Conservation (phyloP, 2,329 filamentous ascomycete species). For the Allantophomopsis cytisporea region DNA sequence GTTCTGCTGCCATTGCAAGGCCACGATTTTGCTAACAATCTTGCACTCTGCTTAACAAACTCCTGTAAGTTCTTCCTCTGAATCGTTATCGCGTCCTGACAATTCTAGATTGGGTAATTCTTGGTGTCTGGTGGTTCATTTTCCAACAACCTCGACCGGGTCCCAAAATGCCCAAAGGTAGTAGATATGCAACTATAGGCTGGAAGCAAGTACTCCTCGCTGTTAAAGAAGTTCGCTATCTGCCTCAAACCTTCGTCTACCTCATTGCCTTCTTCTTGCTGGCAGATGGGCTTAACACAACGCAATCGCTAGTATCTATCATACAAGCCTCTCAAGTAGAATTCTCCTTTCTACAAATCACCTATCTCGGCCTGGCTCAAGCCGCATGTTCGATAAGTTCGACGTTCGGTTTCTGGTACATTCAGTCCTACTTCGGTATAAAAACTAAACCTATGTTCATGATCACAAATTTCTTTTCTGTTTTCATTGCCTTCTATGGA, state of each 20-base stretch:
- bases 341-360: conserved; percentile 26
- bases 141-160: conserved; percentile 25
- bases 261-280: conserved; percentile 26
- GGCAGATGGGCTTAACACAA: conserved; percentile 26
- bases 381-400: conserved; percentile 22
- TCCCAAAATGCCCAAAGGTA: conserved; percentile 23
- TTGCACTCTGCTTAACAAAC: conserved; percentile 25
- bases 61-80: conserved; percentile 18
- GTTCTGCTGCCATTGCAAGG: conserved; percentile 22
- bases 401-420: conserved; percentile 26
- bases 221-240: conserved; percentile 20
- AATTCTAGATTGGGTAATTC: conserved; percentile 22
- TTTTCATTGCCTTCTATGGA: conserved; percentile 26
- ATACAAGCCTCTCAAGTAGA: conserved; percentile 25
- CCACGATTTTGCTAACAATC: conserved; percentile 22
- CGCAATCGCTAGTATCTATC: conserved; percentile 21
- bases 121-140: conserved; percentile 27
- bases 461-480: conserved; percentile 24
- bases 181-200: conserved; percentile 23
- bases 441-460: conserved; percentile 26
- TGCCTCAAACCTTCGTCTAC: conserved; percentile 26
- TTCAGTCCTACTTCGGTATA: conserved; percentile 25
- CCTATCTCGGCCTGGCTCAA: conserved; percentile 25
- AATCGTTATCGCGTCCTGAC: not conserved
- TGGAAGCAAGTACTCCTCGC: conserved; percentile 26